Evolutionary conservation across 768 basidiomycete species (phyloP).

Genomic region (Lactifluus subvellereus): DNA sequence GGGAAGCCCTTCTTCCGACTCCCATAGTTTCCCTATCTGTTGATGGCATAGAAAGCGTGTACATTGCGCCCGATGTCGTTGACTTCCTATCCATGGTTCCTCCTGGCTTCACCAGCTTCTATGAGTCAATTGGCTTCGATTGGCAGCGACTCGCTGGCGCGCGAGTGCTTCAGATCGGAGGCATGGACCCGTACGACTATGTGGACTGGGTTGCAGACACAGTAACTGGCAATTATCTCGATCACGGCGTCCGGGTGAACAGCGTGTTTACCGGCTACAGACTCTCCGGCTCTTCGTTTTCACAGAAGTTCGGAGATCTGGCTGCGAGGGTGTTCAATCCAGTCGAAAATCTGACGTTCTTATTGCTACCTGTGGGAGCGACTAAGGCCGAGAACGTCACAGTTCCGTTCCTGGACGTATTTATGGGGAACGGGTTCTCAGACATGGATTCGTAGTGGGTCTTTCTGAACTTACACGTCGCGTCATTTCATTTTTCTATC

Average conservation of each 20-base stretch:
- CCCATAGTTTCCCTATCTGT: constrained; percentile 15
- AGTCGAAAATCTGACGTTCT: constrained; percentile 43
- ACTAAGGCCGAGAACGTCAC: constrained; percentile 45
- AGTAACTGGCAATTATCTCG: constrained; percentile 56
- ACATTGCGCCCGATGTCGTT: constrained; percentile 17
- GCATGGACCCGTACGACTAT: constrained; percentile 48
- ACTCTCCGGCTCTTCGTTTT: constrained; percentile 38
- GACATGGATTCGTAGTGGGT: constrained; percentile 49
- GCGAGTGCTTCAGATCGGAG: constrained; percentile 49
- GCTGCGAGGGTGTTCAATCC: constrained; percentile 51
- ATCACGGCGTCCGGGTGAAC: constrained; percentile 60
- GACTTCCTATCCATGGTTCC: constrained; percentile 12
- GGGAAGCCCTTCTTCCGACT: constrained; percentile 32
- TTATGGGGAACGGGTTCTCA: constrained; percentile 44
- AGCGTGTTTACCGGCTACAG: constrained; percentile 59
- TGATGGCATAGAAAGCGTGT: constrained; percentile 10
- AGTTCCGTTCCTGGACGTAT: constrained; percentile 50
- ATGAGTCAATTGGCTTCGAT: constrained; percentile 19
- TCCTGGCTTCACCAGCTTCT: constrained; percentile 8
- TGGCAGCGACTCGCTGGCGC: constrained; percentile 60
- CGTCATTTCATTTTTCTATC: not conserved
- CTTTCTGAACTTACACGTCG: not conserved
- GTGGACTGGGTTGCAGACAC: constrained; percentile 52
- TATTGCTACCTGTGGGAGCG: constrained; percentile 42
- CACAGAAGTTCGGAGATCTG: constrained; percentile 51